Conservation (phyloP, 108 stramenopile genomes). For the Cyclostephanos tholiformis region DNA sequence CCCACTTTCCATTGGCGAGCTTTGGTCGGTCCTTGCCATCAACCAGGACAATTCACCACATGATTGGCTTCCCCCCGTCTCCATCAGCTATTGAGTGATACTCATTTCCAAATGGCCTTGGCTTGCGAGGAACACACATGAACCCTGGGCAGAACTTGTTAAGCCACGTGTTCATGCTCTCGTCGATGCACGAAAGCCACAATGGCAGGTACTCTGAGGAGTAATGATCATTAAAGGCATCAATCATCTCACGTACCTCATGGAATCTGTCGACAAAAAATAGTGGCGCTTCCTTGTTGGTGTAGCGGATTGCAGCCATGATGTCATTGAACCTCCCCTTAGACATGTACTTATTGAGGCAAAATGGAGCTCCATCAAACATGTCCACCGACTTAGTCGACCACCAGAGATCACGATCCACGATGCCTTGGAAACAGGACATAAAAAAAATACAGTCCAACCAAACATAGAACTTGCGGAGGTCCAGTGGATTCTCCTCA, state of each 20-base stretch:
- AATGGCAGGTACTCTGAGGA: conserved; percentile 20
- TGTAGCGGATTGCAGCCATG: conserved; percentile 7
- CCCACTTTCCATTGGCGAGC: background rate
- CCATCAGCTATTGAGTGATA: conserved; percentile 31
- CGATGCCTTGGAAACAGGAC: conserved; percentile 9
- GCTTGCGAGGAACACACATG: conserved; percentile 22
- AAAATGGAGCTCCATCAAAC: conserved; percentile 10
- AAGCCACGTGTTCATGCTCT: conserved; percentile 24
- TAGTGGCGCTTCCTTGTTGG: conserved; percentile 1
- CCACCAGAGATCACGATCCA: conserved; percentile 14
- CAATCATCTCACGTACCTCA: background rate
- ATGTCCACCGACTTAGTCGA: conserved; percentile 11
- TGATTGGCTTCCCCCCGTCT: conserved; percentile 12
- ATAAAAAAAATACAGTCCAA: conserved; percentile 23
- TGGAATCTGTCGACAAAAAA: conserved; percentile 21
- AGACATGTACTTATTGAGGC: conserved; percentile 24
- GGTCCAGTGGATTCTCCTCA: background rate
- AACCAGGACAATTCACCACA: background rate
- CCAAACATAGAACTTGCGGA: conserved; percentile 5
- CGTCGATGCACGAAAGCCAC: conserved; percentile 36
- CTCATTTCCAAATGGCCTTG: conserved; percentile 19
- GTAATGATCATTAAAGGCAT: background rate
- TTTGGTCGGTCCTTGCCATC: conserved; percentile 19
- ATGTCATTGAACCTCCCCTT: conserved; percentile 2
- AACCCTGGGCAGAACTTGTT: conserved; percentile 29